Evolutionary conservation across 495 filamentous ascomycete species (phyloP), one percentile per base, ranked within the genome.

Genomic region (Lineolata rhizophorae): DNA sequence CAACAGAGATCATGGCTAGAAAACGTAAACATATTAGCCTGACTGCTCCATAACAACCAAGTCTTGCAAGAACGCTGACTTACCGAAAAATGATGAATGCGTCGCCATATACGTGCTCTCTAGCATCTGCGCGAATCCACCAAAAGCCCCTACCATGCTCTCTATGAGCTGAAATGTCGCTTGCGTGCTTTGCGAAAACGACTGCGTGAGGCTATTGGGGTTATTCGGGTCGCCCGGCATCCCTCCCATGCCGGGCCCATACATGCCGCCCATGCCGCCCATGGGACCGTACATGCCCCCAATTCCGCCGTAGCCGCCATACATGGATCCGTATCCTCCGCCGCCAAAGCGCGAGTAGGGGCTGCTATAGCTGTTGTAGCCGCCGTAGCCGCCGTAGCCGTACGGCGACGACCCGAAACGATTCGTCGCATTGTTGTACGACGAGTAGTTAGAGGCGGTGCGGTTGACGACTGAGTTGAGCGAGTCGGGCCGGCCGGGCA

Each of bases 51-150:
- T n/a, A 19, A 16, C 9, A 14, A 14, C 5, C 25, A 18, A 15
- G 15, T n/a, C n/a, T n/a, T n/a, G n/a, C n/a, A n/a, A n/a, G 6
- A 25, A 6, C 6, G 22, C 6, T 25, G 6, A 61, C 76, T 50
- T 69, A 95, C 85, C 87, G 49, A 95, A 95, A 56, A 99, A 99
- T 31, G 76, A 85, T 30, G 79, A 90, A 58, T 95, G 90, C 2
- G 90, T 99, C n/a, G 90, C 87, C 90, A 99, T 95, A 45, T 92
- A 99, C 8, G 90, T 95, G 53, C 85, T 94, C 56, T 99, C 87
- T 8, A 99, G 64, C 90, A 99, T 95, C 62, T 99, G 90, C 12
- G 90, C 84, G 48, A 99, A 93, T 2, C 90, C 90, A 18, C 85
- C 80, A 54, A 87, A 94, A 11, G 90, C 84, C n/a, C 80, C 76